Conservation (phyloP, 2,329 filamentous ascomycete genomes). For the Cytospora piceicola region DNA sequence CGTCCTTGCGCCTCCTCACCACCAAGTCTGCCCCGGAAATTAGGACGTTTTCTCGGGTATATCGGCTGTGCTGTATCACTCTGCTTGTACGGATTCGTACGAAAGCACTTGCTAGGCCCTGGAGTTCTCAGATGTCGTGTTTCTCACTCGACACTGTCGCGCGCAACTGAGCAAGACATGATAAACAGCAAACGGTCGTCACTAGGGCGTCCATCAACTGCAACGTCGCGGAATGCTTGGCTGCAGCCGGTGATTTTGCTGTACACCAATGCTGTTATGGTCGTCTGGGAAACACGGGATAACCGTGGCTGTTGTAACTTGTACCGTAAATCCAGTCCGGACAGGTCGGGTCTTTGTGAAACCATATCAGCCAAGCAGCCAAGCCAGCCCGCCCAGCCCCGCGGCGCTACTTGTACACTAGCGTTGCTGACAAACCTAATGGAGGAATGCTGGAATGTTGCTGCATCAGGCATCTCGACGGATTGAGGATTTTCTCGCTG, state of each 20-base stretch:
- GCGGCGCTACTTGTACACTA: not conserved
- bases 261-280: not conserved
- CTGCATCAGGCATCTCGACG: not conserved
- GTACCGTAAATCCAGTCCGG: not conserved
- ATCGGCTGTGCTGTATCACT: not conserved
- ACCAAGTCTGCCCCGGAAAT: not conserved
- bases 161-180: not conserved
- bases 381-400: constrained; percentile 5
- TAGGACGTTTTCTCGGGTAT: not conserved
- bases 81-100: not conserved
- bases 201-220: not conserved
- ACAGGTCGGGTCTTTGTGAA: not conserved
- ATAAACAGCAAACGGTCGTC: not conserved
- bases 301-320: not conserved
- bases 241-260: not conserved
- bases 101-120: not conserved
- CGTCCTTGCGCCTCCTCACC: not conserved
- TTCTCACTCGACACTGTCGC: not conserved
- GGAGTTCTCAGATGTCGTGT: not conserved
- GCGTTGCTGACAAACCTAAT: constrained; percentile 15
- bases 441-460: not conserved
- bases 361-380: constrained; percentile 1
- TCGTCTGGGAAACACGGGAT: not conserved
- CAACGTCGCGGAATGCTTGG: not conserved
- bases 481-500: not conserved